Base-by-base conservation (phyloP, 2,329 filamentous ascomycete genomes). In the Penicillium glabrum region DNA sequence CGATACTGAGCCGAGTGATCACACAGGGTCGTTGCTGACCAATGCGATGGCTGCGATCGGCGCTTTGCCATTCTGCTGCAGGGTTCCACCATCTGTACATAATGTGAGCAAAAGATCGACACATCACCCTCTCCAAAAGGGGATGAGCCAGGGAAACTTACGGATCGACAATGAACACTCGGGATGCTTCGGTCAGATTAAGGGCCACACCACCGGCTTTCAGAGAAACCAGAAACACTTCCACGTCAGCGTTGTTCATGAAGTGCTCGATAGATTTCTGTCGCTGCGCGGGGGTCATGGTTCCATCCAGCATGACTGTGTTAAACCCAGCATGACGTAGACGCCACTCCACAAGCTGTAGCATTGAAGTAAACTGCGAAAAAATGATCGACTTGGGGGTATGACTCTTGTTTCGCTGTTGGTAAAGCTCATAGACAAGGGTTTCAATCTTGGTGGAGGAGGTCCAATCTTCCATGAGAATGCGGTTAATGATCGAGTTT, bases 31-130 rank as follows among this genome's bases (percentile, higher is more conserved):
- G 89, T 46, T 88, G 90, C 79, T 99, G 95, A 31, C 95, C 95
- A 65, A 98, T 99, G 54, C 95, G 92, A 76, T 98, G 95, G 70
- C 89, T 92, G 62, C 90, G 85, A 73, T 99, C 95, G 3, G 95
- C 95, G 60, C 90, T 95, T 77, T 99, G 95, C 95, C 95, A 99
- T 77, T 99, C 95, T 0, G 93, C 93, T n/a, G 93, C 93, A n/a
- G 95, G 95, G 66, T 98, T 98, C 95, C 95, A 99, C 95, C 95
- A 98, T 65, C 89, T 92, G 64, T 35, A 60, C 31, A 57, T 26
- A 5, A 78, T 64, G 73, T 73, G 46, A 62, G 55, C 35, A 44
- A 66, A 29, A 11, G 26, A 35, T 46, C 24, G 23, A 27, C 19
- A 31, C 23, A 5, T 13, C 5, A 41, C 19, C n/a, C 19, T 21